These are phyloP conservation scores for Cryptosporidium sp. DNA, from an alignment of 169 alveolate genomes.

Conservation along the genomic window DNA sequence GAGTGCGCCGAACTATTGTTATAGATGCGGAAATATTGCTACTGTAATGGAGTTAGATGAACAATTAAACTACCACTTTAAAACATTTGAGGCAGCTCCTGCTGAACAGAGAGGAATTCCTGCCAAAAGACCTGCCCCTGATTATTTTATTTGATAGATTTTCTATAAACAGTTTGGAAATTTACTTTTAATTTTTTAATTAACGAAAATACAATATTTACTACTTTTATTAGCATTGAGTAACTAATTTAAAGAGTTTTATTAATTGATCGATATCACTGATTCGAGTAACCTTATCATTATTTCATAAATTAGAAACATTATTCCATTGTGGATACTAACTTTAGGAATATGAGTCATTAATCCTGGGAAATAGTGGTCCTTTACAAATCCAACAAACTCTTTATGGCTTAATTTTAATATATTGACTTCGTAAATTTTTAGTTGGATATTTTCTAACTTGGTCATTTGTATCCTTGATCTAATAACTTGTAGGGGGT, in stretches of 20 bases:
- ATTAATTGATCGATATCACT: not conserved
- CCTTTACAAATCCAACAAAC: not conserved
- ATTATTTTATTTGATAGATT: constrained; percentile 82
- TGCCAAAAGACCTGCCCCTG: constrained; percentile 89
- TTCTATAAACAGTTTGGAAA: not conserved
- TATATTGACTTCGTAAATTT: not conserved
- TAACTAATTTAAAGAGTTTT: not conserved
- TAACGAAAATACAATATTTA: not conserved
- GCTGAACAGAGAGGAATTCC: constrained; percentile 88
- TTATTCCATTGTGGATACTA: constrained; percentile 55
- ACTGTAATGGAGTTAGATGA: constrained; percentile 92
- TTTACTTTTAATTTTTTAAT: not conserved
- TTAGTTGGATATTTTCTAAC: constrained; percentile 21
- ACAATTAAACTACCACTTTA: constrained; percentile 83
- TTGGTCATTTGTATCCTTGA: constrained; percentile 47
- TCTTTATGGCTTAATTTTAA: not conserved
- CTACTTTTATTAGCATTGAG: not conserved
- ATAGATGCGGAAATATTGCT: constrained; percentile 93
- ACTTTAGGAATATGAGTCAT: constrained; percentile 72
- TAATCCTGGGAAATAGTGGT: constrained; percentile 51
- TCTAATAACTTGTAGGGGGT: constrained; percentile 65
- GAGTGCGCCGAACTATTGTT: constrained; percentile 98
- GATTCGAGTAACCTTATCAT: constrained; percentile 4
- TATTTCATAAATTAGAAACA: constrained; percentile 57
- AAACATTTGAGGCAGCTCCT: constrained; percentile 89